Conservation (phyloP, 805 yeast genomes). For the Tetrapisispora phaffii region DNA sequence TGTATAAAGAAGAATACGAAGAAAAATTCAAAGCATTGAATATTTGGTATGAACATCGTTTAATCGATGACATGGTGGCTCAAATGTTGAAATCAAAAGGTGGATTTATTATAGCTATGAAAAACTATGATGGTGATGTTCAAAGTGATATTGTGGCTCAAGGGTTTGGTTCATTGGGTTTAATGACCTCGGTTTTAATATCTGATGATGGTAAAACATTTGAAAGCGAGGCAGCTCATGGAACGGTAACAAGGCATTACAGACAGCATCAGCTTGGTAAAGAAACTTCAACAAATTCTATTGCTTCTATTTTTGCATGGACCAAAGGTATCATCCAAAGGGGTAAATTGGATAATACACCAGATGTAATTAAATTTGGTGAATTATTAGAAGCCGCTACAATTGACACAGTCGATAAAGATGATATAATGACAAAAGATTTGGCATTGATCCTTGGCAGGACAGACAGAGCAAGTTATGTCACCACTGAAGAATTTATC, state of each 20-base stretch:
- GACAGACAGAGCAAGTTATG: conserved; percentile 72
- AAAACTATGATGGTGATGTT: conserved; percentile 97
- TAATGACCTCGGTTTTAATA: conserved; percentile 93
- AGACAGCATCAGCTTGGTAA: conserved; percentile 94
- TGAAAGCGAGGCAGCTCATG: conserved; percentile 98
- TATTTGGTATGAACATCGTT: conserved; percentile 95
- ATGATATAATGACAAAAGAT: conserved; percentile 92
- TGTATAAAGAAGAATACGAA: conserved; percentile 65
- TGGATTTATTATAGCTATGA: conserved; percentile 90
- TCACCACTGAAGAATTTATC: conserved; percentile 85
- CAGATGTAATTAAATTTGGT: conserved; percentile 76
- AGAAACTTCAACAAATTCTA: conserved; percentile 94
- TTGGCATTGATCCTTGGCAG: conserved; percentile 83
- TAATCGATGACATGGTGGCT: conserved; percentile 98
- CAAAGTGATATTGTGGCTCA: conserved; percentile 95
- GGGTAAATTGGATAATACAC: conserved; percentile 80
- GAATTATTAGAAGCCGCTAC: conserved; percentile 73
- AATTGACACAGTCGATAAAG: conserved; percentile 71
- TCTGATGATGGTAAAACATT: conserved; percentile 96
- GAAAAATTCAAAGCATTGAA: conserved; percentile 61
- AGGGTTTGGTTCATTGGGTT: conserved; percentile 93
- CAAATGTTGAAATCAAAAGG: conserved; percentile 96
- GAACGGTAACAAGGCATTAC: conserved; percentile 94
- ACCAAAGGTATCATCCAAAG: conserved; percentile 87
- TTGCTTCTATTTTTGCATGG: conserved; percentile 97